A percentile compares a stretch with the other conserved stretches of the same genome.
Evolutionary conservation across 2,329 filamentous ascomycete genomes (phyloP).

Genomic region (Penicillium sp.): DNA sequence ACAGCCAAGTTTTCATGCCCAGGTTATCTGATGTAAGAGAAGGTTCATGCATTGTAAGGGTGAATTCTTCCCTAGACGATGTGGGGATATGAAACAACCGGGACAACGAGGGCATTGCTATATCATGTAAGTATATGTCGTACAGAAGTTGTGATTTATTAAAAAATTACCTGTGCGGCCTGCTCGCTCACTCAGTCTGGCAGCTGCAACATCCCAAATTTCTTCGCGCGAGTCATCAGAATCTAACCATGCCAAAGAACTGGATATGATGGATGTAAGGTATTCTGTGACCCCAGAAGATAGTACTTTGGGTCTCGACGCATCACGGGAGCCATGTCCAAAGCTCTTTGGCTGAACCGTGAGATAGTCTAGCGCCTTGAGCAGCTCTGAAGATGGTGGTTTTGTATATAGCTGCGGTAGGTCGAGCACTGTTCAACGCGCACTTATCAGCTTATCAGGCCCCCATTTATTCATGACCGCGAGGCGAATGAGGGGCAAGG

Average conservation of each 20-base stretch:
- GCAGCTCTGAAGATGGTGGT: slow-evolving; percentile 62
- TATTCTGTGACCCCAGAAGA: slow-evolving; percentile 41
- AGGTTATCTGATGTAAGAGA: slow-evolving; percentile 82
- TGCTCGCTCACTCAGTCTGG: slow-evolving; percentile 77
- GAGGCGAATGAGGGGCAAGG: slow-evolving; percentile 16
- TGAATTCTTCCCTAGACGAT: slow-evolving; percentile 46
- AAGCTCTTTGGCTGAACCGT: slow-evolving; percentile 58
- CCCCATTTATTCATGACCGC: slow-evolving; percentile 16
- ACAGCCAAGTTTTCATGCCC: slow-evolving; percentile 93
- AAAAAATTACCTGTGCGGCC: slow-evolving; percentile 63
- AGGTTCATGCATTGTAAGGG: slow-evolving; percentile 76
- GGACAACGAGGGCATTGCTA: slow-evolving; percentile 60
- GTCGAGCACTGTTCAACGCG: slow-evolving; percentile 55
- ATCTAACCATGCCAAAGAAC: slow-evolving; percentile 42
- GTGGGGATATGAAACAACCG: slow-evolving; percentile 57
- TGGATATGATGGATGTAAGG: slow-evolving; percentile 46
- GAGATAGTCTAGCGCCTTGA: slow-evolving; percentile 63
- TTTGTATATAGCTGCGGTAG: slow-evolving; percentile 79
- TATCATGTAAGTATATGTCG: slow-evolving; percentile 15
- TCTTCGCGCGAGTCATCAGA: slow-evolving; percentile 40
- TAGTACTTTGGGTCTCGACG: slow-evolving; percentile 31
- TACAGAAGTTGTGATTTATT: not conserved
- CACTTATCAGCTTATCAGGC: slow-evolving; percentile 28
- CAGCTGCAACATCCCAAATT: slow-evolving; percentile 72
- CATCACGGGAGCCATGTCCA: slow-evolving; percentile 24